A percentile compares a stretch with the other conserved stretches of the same genome.
Evolutionary conservation across 805 yeast genomes (phyloP).

Genomic region (Saccharomycodes ludwigii): DNA sequence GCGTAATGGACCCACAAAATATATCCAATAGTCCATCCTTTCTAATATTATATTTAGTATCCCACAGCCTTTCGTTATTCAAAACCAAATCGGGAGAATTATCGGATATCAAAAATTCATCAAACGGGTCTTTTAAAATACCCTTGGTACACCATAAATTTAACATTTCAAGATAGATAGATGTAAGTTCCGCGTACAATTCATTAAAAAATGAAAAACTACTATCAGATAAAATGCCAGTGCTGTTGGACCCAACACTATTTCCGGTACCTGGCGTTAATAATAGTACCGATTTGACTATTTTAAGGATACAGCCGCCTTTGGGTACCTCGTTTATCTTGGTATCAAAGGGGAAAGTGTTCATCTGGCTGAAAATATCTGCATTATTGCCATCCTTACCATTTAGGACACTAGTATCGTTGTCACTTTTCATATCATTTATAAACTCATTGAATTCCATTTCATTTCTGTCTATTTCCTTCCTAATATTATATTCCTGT

Average conservation of each 20-base stretch:
- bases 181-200: too few relatives aligned
- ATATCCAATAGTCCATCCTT: conserved; percentile 65
- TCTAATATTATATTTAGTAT: conserved; percentile 59
- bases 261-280: too few relatives aligned
- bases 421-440: conserved; percentile 27
- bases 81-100: conserved; percentile 9
- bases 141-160: conserved; percentile 76
- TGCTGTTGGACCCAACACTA: too few relatives aligned
- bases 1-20: conserved; percentile 39
- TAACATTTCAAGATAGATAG: conserved; percentile 53
- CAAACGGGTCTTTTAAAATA: conserved; percentile 58
- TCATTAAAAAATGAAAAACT: too few relatives aligned
- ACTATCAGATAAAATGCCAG: too few relatives aligned
- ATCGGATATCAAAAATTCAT: conserved; percentile 66
- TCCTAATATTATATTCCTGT: conserved; percentile 30
- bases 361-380: conserved; percentile 12
- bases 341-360: conserved; percentile 35
- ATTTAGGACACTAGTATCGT: conserved; percentile 6
- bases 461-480: conserved; percentile 22
- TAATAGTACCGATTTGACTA: too few relatives aligned
- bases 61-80: conserved; percentile 56
- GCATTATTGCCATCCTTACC: conserved; percentile 7
- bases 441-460: conserved; percentile 31
- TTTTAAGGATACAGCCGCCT: conserved; percentile 64
- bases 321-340: conserved; percentile 43